Base-by-base conservation (phyloP, 345 rosid genomes). In the Eucalyptus sp. region DNA sequence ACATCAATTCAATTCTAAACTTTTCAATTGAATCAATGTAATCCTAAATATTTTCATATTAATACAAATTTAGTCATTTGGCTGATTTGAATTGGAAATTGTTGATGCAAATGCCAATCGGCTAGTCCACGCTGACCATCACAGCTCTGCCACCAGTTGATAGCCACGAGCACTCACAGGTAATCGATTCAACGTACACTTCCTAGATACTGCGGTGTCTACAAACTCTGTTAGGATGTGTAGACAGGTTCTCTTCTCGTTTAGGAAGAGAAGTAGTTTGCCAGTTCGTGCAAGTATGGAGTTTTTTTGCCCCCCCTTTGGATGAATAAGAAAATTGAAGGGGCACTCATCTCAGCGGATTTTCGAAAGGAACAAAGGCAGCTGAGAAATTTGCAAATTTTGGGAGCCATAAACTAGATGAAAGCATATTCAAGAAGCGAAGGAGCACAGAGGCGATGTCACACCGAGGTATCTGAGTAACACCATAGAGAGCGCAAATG, bases 1-100 rank as follows among this genome's bases (percentile, higher is more conserved):
- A 52, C 4, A 52, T 10, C 10, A 0, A 52, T 52, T 52, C 0
- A 18, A 1, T 52, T 52, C 10, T 52, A 1, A 52, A 52, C 4
- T 18, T 52, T 18, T 9, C 18, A 52, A 52, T 52, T 52, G 1
- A 52, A 52, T 2, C 2, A 52, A 52, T 52, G 8, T 52, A 7
- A 52, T 52, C 25, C 10, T 52, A 52, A 52, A 52, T 52, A 52
- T 52, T 3, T 52, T 52, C 1, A 52, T 52, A 18, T 52, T 20
- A 20, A 52, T 20, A 52, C 58, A 52, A 52, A 52, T 52, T 52
- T 52, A 20, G 25, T 52, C 25, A 3, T 52, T 8, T 2, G 0
- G 58, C 58, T 4, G 4, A 7, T 52, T 52, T 52, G 4, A 9
- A 52, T 9, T 0, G 1, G 5, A 52, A 52, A 52, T 52, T 18